phyloP scores from a whole-genome alignment of 108 stramenopile species.

The Aurantiochytrium sp. region DNA sequence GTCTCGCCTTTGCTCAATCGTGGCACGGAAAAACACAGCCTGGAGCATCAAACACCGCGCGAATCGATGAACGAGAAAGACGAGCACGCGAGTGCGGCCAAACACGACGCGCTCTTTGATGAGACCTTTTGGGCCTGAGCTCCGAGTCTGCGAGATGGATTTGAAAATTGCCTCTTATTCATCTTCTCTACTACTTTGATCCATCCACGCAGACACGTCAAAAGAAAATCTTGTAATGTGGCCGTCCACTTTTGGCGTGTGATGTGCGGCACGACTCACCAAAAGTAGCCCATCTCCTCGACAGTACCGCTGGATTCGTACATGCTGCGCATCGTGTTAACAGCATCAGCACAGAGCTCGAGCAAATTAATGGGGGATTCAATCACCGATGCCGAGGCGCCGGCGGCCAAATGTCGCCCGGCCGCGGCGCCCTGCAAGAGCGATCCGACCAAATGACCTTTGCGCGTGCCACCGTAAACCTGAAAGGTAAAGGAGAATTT shows the following conservation, averaged over 20 bases:
- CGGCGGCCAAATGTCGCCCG: not conserved
- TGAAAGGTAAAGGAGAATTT: constrained; percentile 30
- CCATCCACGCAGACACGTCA: too few relatives aligned
- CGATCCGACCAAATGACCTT: not conserved
- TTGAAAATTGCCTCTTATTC: not conserved
- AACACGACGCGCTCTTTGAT: not conserved
- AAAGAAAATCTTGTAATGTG: too few relatives aligned
- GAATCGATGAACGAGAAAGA: not conserved
- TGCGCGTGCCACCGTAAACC: constrained; percentile 26
- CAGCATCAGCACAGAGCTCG: not conserved
- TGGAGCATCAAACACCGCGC: too few relatives aligned
- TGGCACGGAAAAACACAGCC: too few relatives aligned
- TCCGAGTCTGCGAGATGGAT: not conserved
- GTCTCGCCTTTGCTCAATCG: too few relatives aligned
- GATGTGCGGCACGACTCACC: not conserved
- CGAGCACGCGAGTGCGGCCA: not conserved
- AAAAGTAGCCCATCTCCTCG: constrained; percentile 37
- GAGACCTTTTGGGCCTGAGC: constrained; percentile 41
- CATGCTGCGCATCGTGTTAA: constrained; percentile 29
- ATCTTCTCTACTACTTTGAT: not conserved
- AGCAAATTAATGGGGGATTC: not conserved
- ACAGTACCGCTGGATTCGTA: constrained; percentile 26
- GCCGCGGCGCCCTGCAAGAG: not conserved
- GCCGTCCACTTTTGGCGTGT: too few relatives aligned
- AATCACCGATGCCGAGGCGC: not conserved